Evolutionary conservation across 1,284 basidiomycete genomes (phyloP).

Genomic region (Phellinidium pouzarii): DNA sequence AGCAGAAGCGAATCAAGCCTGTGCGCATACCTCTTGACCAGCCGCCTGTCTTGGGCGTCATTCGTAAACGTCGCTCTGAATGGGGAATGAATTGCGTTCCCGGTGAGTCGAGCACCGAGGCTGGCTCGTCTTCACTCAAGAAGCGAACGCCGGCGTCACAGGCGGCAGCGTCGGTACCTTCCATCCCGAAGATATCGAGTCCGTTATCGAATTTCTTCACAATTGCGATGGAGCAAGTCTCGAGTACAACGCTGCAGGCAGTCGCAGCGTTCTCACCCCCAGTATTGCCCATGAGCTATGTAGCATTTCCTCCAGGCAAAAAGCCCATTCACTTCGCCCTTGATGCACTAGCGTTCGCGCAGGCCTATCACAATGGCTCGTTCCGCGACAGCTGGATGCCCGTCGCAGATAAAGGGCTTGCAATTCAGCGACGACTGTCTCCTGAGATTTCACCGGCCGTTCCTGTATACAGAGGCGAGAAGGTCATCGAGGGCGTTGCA

Average conservation of each 20-base stretch:
- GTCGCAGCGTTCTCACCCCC: conserved; percentile 65
- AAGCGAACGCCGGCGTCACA: conserved; percentile 13
- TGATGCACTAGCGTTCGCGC: conserved; percentile 73
- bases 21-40: conserved; percentile 87
- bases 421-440: conserved; percentile 71
- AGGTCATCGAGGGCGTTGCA: conserved; percentile 90
- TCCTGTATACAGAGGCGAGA: conserved; percentile 83
- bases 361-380: conserved; percentile 60
- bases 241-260: conserved; percentile 62
- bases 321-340: conserved; percentile 72
- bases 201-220: conserved; percentile 69
- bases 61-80: conserved; percentile 61
- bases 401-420: conserved; percentile 75
- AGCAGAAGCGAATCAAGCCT: conserved; percentile 84
- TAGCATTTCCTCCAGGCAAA: conserved; percentile 44
- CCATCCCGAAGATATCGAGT: conserved; percentile 58
- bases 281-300: conserved; percentile 32
- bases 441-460: conserved; percentile 76
- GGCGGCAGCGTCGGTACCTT: conserved; percentile 29
- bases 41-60: conserved; percentile 71
- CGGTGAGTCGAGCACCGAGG: conserved; percentile 17
- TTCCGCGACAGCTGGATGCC: conserved; percentile 76
- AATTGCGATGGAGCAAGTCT: conserved; percentile 67
- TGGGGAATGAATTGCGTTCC: conserved; percentile 28
- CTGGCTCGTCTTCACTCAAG: conserved; percentile 20